Evolutionary conservation across 2,329 filamentous ascomycete species (phyloP), one percentile per base, ranked within the genome.

Genomic region (Aspergillus puulaauensis): DNA sequence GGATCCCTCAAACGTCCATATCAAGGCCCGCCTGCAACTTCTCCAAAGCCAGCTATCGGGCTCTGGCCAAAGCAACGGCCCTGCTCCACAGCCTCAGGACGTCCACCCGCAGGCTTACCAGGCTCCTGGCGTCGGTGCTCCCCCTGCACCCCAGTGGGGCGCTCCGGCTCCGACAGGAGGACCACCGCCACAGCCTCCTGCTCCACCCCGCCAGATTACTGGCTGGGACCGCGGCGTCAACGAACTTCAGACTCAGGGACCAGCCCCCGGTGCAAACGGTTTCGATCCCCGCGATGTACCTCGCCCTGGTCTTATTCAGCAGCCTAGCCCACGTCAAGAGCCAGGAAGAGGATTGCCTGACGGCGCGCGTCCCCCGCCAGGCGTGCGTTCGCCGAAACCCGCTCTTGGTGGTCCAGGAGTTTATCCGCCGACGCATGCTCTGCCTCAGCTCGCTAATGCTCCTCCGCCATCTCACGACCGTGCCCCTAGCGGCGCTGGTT

Each of bases 41-140:
- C 84, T 99, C 57, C 90, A 95, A 58, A 93, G 86, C 63, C 86
- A 61, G 88, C 86, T 70, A 88, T 90, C 60, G 81, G 89, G 66
- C 82, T 66, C 85, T 40, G 86, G 89, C 60, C 90, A 89, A 68
- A 87, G 83, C 66, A 87, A 82, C 64, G 90, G 89, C 52, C 93
- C 93, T n/a, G 86, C 73, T 45, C 68, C 74, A 53, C 68, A 95
- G 67, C 93, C 95, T 7, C 93, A 96, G 69, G 95, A 99, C 75
- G 92, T 98, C 21, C 93, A 98, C 73, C 93, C 93, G 50, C 91
- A 96, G 70, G 90, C 93, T 6, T 98, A 98, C 69, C 92, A 96
- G 75, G 86, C 87, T 54, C 85, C 88, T 48, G 90, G 90, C 43
- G 88, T 95, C 54, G 90, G 90, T 64, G 91, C 90, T 11, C 91